These are phyloP conservation scores for Calendula officinalis DNA, from an alignment of 129 eudicot species.

Conservation along the genomic window DNA sequence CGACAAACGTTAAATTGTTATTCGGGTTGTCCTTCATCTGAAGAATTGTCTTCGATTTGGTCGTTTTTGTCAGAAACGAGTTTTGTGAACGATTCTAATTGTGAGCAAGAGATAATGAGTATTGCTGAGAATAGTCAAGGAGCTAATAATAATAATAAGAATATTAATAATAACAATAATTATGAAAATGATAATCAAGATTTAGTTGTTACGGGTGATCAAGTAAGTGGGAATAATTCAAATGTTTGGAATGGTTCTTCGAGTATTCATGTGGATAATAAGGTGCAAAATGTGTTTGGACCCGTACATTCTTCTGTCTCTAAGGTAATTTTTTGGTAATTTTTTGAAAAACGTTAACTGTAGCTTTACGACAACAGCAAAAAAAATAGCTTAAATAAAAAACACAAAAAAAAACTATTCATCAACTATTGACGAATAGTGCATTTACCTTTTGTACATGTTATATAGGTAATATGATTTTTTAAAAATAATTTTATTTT, in stretches of 20 bases:
- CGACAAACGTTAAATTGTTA: conserved; percentile 53
- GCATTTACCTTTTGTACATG: too few relatives aligned
- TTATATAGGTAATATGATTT: too few relatives aligned
- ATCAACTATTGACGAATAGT: too few relatives aligned
- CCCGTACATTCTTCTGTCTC: conserved; percentile 21
- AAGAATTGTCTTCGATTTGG: conserved; percentile 63
- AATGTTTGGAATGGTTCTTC: conserved; percentile 22
- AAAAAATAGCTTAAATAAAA: too few relatives aligned
- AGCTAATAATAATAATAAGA: conserved; percentile 14
- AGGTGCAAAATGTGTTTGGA: conserved; percentile 20
- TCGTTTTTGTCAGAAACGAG: conserved; percentile 47
- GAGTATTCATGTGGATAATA: conserved; percentile 16
- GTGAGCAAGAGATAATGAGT: conserved; percentile 66
- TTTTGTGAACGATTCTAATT: conserved; percentile 37
- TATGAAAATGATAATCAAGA: conserved; percentile 28
- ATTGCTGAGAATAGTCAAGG: conserved; percentile 45
- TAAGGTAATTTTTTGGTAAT: conserved; percentile 28
- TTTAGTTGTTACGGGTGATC: background rate
- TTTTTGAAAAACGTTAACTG: background rate
- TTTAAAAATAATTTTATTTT: too few relatives aligned
- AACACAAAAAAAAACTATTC: too few relatives aligned
- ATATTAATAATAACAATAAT: conserved; percentile 15
- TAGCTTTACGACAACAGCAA: too few relatives aligned
- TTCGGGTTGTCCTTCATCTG: conserved; percentile 80
- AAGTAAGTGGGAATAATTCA: conserved; percentile 19